phyloP scores from a whole-genome alignment of 1,284 basidiomycete genomes.

The Ustanciosporium gigantosporum region DNA sequence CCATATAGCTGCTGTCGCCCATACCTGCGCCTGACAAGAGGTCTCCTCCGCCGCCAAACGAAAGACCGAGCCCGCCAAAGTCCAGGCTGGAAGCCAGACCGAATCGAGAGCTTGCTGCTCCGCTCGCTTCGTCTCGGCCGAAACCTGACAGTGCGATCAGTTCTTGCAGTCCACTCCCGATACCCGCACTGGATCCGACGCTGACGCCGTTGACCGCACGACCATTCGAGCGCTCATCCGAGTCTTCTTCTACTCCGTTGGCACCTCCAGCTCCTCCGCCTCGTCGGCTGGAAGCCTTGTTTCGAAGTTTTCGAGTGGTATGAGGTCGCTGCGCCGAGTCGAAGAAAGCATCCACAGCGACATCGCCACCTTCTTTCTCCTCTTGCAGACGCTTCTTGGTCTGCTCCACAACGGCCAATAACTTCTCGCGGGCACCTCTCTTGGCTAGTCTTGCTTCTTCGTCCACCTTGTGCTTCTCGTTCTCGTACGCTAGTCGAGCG shows the following conservation, averaged over 20 bases:
- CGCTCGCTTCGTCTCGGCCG: conserved; percentile 28
- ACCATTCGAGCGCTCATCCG: conserved; percentile 13
- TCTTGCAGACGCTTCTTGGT: conserved; percentile 53
- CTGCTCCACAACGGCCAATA: conserved; percentile 55
- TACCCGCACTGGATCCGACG: conserved; percentile 6
- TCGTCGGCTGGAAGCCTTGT: conserved; percentile 43
- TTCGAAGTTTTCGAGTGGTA: conserved; percentile 58
- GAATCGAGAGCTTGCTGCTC: conserved; percentile 7
- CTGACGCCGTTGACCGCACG: conserved; percentile 9
- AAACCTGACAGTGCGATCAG: conserved; percentile 42
- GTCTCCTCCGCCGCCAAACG: conserved; percentile 37
- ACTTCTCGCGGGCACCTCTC: conserved; percentile 52
- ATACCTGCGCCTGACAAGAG: conserved; percentile 39
- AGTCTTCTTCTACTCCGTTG: conserved; percentile 18
- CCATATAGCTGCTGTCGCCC: conserved; percentile 50
- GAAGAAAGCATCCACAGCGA: conserved; percentile 48
- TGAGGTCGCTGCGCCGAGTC: conserved; percentile 53
- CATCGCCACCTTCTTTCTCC: conserved; percentile 58
- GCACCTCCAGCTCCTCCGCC: conserved; percentile 10
- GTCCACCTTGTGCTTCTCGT: conserved; percentile 50
- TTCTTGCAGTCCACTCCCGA: conserved; percentile 38
- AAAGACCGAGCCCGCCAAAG: conserved; percentile 28
- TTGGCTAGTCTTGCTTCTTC: conserved; percentile 55
- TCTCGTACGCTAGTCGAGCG: conserved; percentile 41
- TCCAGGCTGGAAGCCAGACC: conserved; percentile 20